Conservation (phyloP, 768 basidiomycete species). For the Leccinum longicurvipes region DNA sequence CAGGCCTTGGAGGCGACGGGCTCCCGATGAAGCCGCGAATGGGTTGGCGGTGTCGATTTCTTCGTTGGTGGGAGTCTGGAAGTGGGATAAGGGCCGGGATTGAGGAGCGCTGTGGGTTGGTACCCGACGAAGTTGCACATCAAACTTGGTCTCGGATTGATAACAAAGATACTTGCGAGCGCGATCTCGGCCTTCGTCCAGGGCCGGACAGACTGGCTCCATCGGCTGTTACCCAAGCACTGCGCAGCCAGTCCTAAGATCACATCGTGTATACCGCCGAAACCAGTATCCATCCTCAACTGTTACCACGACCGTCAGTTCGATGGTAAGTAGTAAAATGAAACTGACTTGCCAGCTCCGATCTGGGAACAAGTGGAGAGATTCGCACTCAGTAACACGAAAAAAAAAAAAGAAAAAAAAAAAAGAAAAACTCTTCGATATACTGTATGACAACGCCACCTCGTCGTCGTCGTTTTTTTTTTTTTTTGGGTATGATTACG, state of each 20-base stretch:
- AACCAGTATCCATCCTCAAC: constrained; percentile 69
- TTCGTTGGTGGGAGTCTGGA: no score
- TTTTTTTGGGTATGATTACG: constrained; percentile 72
- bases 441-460: constrained; percentile 58
- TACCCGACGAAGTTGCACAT: no score
- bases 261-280: constrained; percentile 81
- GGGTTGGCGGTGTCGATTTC: no score
- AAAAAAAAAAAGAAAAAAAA: constrained; percentile 72
- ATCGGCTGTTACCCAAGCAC: constrained; percentile 58
- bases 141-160: constrained; percentile 57
- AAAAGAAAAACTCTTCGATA: constrained; percentile 79
- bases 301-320: not conserved
- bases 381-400: constrained; percentile 67
- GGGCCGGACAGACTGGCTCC: constrained; percentile 56
- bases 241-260: constrained; percentile 73
- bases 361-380: constrained; percentile 67
- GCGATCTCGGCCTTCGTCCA: constrained; percentile 63
- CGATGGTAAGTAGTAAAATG: not conserved
- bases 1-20: no score
- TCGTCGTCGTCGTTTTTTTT: constrained; percentile 68
- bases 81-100: no score
- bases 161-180: constrained; percentile 51
- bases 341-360: constrained; percentile 66
- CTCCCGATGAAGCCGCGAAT: no score
- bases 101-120: no score